Conservation (phyloP, 164 flowering plant species). For the Echeveria elegans region DNA sequence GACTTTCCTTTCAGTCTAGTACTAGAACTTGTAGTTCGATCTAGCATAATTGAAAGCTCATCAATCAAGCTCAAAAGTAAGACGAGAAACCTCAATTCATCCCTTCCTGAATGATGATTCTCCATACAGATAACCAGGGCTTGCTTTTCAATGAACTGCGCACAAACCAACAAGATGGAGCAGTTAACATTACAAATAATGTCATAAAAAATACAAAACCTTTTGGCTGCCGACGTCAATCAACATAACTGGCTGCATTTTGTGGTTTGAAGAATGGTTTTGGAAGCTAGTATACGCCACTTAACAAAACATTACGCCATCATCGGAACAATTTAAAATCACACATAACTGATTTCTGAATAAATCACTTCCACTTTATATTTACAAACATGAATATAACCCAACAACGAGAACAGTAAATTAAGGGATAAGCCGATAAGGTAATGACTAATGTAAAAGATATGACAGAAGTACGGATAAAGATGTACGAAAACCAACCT, state of each 20-base stretch:
- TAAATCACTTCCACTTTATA: neutral
- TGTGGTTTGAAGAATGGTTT: neutral
- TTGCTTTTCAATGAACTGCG: constrained; percentile 59
- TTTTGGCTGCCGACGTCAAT: neutral
- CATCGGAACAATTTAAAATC: neutral
- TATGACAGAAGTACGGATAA: neutral
- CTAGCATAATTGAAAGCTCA: constrained; percentile 49
- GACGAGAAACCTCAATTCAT: constrained; percentile 56
- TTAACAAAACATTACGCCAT: neutral
- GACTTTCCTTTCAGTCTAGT: constrained; percentile 15
- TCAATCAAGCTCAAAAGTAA: constrained; percentile 47
- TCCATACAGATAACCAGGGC: constrained; percentile 31
- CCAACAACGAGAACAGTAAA: neutral
- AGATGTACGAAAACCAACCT: constrained; percentile 27
- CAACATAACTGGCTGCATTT: neutral
- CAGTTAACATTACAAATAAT: neutral
- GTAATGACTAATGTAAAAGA: neutral
- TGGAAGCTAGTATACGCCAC: neutral
- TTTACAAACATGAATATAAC: neutral
- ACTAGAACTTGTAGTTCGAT: constrained; percentile 18
- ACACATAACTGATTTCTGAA: neutral
- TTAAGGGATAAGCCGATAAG: too few species aligned
- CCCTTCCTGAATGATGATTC: constrained; percentile 19
- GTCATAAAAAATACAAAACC: neutral
- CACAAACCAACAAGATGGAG: constrained; percentile 4